Evolutionary conservation across 2,329 filamentous ascomycete species (phyloP).

Genomic region (Fusarium mundagurra): DNA sequence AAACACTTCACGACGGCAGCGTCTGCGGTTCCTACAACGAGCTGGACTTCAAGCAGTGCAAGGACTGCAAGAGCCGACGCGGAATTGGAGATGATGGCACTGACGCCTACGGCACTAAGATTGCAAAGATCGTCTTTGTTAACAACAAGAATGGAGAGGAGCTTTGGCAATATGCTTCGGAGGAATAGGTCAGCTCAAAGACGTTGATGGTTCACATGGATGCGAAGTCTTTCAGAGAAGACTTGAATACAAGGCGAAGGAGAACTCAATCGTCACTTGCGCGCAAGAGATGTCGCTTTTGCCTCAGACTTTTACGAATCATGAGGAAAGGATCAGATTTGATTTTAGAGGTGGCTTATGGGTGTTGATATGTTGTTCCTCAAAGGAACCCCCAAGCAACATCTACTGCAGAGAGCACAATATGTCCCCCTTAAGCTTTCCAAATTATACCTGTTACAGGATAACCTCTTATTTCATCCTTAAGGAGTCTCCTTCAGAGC

Average conservation of each 20-base stretch:
- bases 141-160: slow-evolving; percentile 20
- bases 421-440: background rate
- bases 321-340: background rate
- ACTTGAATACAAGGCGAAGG: background rate
- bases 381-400: background rate
- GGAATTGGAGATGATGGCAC: slow-evolving; percentile 24
- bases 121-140: slow-evolving; percentile 20
- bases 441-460: background rate
- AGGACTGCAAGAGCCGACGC: slow-evolving; percentile 22
- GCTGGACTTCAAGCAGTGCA: slow-evolving; percentile 21
- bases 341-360: background rate
- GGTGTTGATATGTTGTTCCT: background rate
- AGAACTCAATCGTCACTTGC: background rate
- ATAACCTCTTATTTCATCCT: background rate
- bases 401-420: background rate
- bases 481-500: background rate
- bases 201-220: background rate
- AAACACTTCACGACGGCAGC: slow-evolving; percentile 13
- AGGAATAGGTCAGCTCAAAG: background rate
- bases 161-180: slow-evolving; percentile 9
- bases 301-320: background rate
- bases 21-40: slow-evolving; percentile 15
- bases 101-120: slow-evolving; percentile 19
- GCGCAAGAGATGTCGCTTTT: background rate
- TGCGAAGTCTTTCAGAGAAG: background rate